A percentile compares a stretch with the other conserved stretches of the same genome.
Conservation (phyloP, 306 rosid genomes). For the Rosa rugosa region DNA sequence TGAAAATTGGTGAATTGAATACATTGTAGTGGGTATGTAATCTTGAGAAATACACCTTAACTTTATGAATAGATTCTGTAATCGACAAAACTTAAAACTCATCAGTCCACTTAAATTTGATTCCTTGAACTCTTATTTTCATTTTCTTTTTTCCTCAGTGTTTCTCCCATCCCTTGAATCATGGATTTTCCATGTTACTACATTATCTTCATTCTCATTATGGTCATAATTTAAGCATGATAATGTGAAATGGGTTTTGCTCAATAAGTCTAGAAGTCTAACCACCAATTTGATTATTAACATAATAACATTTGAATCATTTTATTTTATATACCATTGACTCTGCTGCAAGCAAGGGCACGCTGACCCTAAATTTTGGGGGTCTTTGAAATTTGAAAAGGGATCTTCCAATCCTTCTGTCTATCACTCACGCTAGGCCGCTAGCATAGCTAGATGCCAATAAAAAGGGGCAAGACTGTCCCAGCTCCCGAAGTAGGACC, state of each 20-base stretch:
- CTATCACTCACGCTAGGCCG: neutral
- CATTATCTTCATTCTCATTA: neutral
- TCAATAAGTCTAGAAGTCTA: neutral
- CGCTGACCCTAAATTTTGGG: constrained; percentile 3
- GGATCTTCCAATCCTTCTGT: neutral
- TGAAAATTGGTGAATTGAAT: neutral
- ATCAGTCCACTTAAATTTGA: neutral
- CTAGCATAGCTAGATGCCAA: neutral
- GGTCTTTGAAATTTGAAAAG: neutral
- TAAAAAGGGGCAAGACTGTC: neutral
- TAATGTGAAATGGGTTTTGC: neutral
- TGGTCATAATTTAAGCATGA: neutral
- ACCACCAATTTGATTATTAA: neutral
- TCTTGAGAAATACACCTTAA: neutral
- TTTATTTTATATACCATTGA: neutral
- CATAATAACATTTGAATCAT: neutral
- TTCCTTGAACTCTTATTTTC: neutral
- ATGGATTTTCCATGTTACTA: neutral
- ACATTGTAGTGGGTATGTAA: neutral
- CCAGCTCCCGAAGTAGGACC: constrained; percentile 3
- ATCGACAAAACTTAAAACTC: neutral
- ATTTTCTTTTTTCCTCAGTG: neutral
- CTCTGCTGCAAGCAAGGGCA: constrained; percentile 9
- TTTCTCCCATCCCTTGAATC: neutral
- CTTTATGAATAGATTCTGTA: neutral